Evolutionary conservation across 441 rosid genomes (phyloP).

Genomic region (Breynia disticha): DNA sequence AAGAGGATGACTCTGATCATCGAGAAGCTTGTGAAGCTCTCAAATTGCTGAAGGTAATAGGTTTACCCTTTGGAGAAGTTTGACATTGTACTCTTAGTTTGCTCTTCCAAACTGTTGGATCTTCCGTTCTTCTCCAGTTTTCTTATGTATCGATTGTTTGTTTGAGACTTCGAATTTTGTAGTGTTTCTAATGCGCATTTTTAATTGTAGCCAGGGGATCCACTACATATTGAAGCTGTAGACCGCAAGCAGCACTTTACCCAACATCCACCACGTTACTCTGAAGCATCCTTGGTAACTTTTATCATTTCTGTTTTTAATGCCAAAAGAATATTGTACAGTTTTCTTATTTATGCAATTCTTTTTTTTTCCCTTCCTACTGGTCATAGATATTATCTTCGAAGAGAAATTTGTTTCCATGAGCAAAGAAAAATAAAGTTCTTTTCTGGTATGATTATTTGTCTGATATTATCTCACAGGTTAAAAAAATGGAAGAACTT

Average conservation of each 20-base stretch:
- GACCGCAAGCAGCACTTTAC: conserved; percentile 78
- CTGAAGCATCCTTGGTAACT: conserved; percentile 87
- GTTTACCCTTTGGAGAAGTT: not conserved
- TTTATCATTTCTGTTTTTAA: conserved; percentile 12
- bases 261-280: conserved; percentile 76
- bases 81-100: too few relatives aligned
- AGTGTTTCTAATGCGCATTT: not conserved
- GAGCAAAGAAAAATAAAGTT: too few relatives aligned
- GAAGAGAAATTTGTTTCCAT: too few relatives aligned
- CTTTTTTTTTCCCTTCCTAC: too few relatives aligned
- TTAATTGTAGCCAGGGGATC: conserved; percentile 54
- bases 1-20: conserved; percentile 37
- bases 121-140: too few relatives aligned
- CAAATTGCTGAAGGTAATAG: conserved; percentile 53
- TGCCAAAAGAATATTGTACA: not conserved
- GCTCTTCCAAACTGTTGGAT: too few relatives aligned
- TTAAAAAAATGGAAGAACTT: conserved; percentile 94
- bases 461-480: conserved; percentile 57
- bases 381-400: too few relatives aligned
- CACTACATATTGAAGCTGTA: conserved; percentile 39
- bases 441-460: too few relatives aligned
- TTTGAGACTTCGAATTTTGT: not conserved
- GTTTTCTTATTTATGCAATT: not conserved
- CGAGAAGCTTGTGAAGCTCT: conserved; percentile 46
- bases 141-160: too few relatives aligned